phyloP scores from a whole-genome alignment of 2,329 filamentous ascomycete species.

The Knufia fluminis region DNA sequence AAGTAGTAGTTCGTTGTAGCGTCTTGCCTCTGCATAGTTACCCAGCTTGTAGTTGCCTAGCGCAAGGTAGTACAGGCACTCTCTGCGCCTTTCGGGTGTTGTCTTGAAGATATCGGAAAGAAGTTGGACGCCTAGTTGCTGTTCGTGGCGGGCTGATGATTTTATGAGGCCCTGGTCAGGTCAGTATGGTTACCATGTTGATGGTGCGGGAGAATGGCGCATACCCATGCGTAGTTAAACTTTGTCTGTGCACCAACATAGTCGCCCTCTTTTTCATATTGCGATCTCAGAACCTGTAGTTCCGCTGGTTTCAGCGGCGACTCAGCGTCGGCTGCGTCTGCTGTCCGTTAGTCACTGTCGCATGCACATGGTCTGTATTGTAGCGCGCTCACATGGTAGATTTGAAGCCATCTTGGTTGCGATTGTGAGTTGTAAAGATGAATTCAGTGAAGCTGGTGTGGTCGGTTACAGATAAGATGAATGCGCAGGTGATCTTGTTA shows the following conservation, averaged over 20 bases:
- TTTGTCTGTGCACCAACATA: conserved; percentile 97
- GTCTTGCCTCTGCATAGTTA: conserved; percentile 88
- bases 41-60: conserved; percentile 97
- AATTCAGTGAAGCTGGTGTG: not conserved
- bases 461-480: not conserved
- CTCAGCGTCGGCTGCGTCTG: conserved; percentile 96
- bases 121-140: conserved; percentile 87
- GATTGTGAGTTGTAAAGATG: not conserved
- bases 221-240: conserved; percentile 98
- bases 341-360: conserved; percentile 18
- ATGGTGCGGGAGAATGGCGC: conserved; percentile 18
- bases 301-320: conserved; percentile 87
- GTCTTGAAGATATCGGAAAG: conserved; percentile 95
- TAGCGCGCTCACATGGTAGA: conserved; percentile 45
- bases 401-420: conserved; percentile 23
- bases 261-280: conserved; percentile 96
- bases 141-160: conserved; percentile 71
- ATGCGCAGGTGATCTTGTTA: not conserved
- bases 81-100: conserved; percentile 82
- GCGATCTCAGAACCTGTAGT: conserved; percentile 80
- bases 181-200: not conserved
- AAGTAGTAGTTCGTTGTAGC: conserved; percentile 87
- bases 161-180: conserved; percentile 97
- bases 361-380: not conserved
- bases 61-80: conserved; percentile 97